phyloP scores from a whole-genome alignment of 345 rosid species.

The Turritis glabra region DNA sequence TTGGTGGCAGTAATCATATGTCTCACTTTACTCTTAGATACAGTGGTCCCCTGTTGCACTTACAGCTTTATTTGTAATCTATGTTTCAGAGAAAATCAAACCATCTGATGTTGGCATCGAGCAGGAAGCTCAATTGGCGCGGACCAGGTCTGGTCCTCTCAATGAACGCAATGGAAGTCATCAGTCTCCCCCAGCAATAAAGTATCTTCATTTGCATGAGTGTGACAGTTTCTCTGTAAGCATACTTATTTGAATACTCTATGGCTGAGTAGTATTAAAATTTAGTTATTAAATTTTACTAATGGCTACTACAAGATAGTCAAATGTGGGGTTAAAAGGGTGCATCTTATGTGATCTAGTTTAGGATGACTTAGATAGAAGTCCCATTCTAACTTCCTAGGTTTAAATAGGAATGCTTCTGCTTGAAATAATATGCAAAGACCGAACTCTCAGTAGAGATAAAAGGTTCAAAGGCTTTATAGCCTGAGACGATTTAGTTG shows the following conservation, averaged over 20 bases:
- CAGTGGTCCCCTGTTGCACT: conserved; percentile 17
- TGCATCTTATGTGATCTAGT: conserved; percentile 15
- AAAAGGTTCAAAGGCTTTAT: conserved; percentile 4
- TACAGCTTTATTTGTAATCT: conserved; percentile 17
- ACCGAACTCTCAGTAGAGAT: neutral
- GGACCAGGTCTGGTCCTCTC: conserved; percentile 58
- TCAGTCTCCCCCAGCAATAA: conserved; percentile 69
- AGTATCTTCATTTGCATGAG: conserved; percentile 84
- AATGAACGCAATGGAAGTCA: conserved; percentile 67
- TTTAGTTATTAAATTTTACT: neutral
- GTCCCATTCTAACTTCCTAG: neutral
- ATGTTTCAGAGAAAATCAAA: conserved; percentile 83
- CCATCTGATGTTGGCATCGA: conserved; percentile 97
- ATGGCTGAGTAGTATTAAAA: neutral
- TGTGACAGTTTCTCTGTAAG: conserved; percentile 94
- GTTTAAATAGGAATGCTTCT: conserved; percentile 16
- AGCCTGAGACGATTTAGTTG: conserved; percentile 18
- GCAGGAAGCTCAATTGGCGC: conserved; percentile 83
- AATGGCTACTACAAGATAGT: conserved; percentile 1
- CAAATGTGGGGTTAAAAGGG: conserved; percentile 8
- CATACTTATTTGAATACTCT: conserved; percentile 24
- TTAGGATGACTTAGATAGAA: neutral
- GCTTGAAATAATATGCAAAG: neutral
- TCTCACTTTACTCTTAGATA: neutral
- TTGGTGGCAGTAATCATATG: conserved; percentile 15